Evolutionary conservation across 305 asterid species (phyloP).

Genomic region (Solanum hybrid): DNA sequence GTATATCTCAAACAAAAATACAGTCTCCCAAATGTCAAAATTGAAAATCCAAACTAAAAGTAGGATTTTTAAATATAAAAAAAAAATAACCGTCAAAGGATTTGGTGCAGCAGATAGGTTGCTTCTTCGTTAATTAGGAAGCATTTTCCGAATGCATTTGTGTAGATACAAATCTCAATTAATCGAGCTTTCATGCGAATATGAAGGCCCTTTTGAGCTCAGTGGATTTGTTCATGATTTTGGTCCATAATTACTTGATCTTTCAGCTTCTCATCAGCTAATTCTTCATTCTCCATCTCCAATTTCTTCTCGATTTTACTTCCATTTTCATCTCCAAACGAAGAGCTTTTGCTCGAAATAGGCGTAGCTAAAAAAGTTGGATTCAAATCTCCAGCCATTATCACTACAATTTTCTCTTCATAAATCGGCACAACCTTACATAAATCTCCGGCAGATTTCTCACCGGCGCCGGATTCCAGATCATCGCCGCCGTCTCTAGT

Average conservation of each 20-base stretch:
- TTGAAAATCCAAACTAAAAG: background rate
- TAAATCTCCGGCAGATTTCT: conserved; percentile 22
- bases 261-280: conserved; percentile 12
- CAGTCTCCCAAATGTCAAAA: background rate
- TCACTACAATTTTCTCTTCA: conserved; percentile 50
- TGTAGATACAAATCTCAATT: too few relatives aligned
- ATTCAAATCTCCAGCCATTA: conserved; percentile 54
- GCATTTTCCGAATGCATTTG: too few relatives aligned
- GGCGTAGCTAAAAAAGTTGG: conserved; percentile 56
- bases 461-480: conserved; percentile 20
- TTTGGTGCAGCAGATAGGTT: fast-evolving
- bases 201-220: background rate
- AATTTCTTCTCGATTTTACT: conserved; percentile 1
- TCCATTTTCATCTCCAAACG: conserved; percentile 11
- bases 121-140: background rate
- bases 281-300: background rate
- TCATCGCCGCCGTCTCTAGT: background rate
- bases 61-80: background rate
- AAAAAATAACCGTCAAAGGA: background rate
- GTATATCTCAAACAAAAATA: background rate
- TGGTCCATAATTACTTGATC: background rate
- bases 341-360: background rate
- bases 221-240: background rate
- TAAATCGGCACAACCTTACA: conserved; percentile 21
- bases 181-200: fast-evolving